Percentiles rank a stretch among this genome's conserved stretches.
phyloP scores from a whole-genome alignment of 2,329 filamentous ascomycete species.

The Fusarium sublunatum region DNA sequence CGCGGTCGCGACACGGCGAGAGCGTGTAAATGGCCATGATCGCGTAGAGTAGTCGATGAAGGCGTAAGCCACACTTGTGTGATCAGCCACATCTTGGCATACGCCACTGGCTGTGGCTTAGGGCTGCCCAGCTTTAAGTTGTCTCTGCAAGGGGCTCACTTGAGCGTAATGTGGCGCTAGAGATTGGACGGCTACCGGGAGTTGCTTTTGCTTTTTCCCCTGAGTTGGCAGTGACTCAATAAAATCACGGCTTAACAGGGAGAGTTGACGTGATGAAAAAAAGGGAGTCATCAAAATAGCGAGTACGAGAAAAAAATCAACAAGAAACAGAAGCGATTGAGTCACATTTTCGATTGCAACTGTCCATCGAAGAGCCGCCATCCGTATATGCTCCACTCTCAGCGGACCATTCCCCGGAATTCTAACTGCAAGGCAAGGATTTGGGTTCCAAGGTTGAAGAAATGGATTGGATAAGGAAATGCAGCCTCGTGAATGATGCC shows the following conservation, averaged over 20 bases:
- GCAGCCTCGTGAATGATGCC: constrained; percentile 15
- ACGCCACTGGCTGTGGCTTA: constrained; percentile 25
- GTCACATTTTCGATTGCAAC: constrained; percentile 3
- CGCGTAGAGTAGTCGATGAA: constrained; percentile 41
- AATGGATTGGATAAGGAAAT: constrained; percentile 1
- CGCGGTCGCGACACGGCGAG: constrained; percentile 43
- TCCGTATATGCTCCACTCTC: constrained; percentile 25
- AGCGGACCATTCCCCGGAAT: constrained; percentile 42
- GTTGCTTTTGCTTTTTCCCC: constrained; percentile 8
- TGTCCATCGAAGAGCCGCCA: constrained; percentile 23
- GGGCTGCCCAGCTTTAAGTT: neutral
- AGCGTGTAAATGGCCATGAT: constrained; percentile 47
- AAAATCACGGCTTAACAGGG: constrained; percentile 35
- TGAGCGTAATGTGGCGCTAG: constrained; percentile 22
- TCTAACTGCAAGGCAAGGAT: constrained; percentile 22
- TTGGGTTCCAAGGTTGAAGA: neutral
- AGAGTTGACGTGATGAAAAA: constrained; percentile 36
- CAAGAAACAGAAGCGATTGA: neutral
- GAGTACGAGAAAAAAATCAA: neutral
- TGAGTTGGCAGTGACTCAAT: neutral
- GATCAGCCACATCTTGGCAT: constrained; percentile 3
- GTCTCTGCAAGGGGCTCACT: constrained; percentile 19
- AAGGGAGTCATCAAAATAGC: neutral
- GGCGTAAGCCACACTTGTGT: constrained; percentile 3
- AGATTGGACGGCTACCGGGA: constrained; percentile 7